phyloP scores from a whole-genome alignment of 2,329 filamentous ascomycete species.

The Tolypocladium endophyticum region DNA sequence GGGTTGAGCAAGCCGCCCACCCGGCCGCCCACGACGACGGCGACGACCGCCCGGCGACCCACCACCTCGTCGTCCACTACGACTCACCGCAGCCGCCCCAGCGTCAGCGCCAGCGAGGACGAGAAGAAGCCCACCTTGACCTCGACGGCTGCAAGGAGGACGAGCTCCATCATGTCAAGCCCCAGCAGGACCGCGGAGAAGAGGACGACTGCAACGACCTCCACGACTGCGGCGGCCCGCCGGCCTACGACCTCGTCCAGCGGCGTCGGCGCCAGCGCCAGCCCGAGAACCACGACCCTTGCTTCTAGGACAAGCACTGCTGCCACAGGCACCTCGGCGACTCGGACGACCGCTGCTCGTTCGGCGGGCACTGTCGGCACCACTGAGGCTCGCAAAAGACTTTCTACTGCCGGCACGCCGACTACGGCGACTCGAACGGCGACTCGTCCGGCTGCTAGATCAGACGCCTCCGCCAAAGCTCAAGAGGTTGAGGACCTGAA shows the following conservation, averaged over 20 bases:
- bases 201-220: constrained; percentile 22
- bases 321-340: constrained; percentile 16
- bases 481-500: constrained; percentile 53
- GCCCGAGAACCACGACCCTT: constrained; percentile 24
- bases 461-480: constrained; percentile 29
- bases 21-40: constrained; percentile 30
- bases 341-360: constrained; percentile 23
- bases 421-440: constrained; percentile 24
- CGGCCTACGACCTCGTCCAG: constrained; percentile 21
- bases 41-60: constrained; percentile 19
- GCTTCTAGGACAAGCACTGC: constrained; percentile 17
- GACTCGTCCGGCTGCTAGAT: constrained; percentile 27
- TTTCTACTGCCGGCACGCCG: constrained; percentile 38
- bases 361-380: constrained; percentile 27
- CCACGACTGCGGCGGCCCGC: constrained; percentile 20
- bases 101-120: constrained; percentile 38
- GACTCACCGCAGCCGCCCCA: constrained; percentile 35
- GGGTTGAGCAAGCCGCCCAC: constrained; percentile 38
- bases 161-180: constrained; percentile 32
- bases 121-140: constrained; percentile 33
- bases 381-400: constrained; percentile 42
- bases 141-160: constrained; percentile 27
- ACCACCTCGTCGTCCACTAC: constrained; percentile 24
- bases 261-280: constrained; percentile 20
- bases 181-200: constrained; percentile 22